phyloP scores from a whole-genome alignment of 495 filamentous ascomycete genomes.

The Wilcoxina mikolae region DNA sequence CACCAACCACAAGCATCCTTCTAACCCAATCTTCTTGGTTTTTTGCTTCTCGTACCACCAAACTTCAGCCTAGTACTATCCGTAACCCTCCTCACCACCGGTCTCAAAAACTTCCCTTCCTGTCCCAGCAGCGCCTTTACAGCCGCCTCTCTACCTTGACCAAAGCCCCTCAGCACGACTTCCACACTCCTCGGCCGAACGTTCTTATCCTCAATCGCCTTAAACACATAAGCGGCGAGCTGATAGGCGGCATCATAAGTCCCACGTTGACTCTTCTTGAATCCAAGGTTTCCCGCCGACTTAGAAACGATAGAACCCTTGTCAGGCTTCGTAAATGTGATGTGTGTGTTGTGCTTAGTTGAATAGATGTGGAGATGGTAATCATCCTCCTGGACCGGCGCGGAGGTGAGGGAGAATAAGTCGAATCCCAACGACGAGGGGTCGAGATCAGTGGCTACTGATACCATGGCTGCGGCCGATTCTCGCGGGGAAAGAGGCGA shows the following conservation, averaged over 20 bases:
- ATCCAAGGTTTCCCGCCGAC: conserved; percentile 69
- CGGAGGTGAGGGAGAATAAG: conserved; percentile 6
- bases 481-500: background rate
- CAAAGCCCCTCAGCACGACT: conserved; percentile 69
- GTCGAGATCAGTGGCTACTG: background rate
- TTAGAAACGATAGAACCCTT: conserved; percentile 60
- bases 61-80: conserved; percentile 86
- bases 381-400: conserved; percentile 28
- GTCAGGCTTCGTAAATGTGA: conserved; percentile 72
- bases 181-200: conserved; percentile 42
- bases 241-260: conserved; percentile 91
- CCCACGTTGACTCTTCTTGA: conserved; percentile 60
- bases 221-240: conserved; percentile 60
- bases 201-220: conserved; percentile 50
- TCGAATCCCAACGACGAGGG: background rate
- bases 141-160: conserved; percentile 69
- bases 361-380: conserved; percentile 79
- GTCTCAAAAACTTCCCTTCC: conserved; percentile 60
- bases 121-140: conserved; percentile 73
- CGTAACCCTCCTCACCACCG: conserved; percentile 55
- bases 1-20: too few relatives aligned
- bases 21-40: conserved; percentile 65
- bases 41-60: conserved; percentile 76
- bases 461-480: background rate
- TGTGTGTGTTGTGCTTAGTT: conserved; percentile 82